Evolutionary conservation across 2,329 filamentous ascomycete species (phyloP).

Genomic region (Byssothecium circinans): DNA sequence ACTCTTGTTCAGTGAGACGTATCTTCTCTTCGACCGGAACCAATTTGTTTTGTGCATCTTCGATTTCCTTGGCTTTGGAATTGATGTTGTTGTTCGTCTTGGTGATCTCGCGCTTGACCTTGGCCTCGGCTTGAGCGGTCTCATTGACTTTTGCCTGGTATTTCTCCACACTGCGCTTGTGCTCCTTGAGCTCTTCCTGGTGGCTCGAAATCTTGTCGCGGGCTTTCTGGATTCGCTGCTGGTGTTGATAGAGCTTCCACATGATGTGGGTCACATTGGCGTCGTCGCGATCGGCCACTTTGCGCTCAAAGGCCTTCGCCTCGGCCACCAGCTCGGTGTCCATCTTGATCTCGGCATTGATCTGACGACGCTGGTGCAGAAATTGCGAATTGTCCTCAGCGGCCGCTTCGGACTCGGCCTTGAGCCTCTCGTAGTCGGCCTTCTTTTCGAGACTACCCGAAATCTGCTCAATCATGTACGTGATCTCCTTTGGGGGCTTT

Average conservation of each 20-base stretch:
- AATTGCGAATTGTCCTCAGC: conserved; percentile 87
- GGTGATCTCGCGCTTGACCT: conserved; percentile 72
- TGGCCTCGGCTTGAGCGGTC: conserved; percentile 80
- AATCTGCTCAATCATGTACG: conserved; percentile 93
- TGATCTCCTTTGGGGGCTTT: conserved; percentile 91
- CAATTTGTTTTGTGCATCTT: conserved; percentile 81
- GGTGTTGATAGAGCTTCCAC: conserved; percentile 96
- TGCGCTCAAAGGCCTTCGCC: conserved; percentile 88
- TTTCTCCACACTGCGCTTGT: conserved; percentile 81
- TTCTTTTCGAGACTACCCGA: conserved; percentile 96
- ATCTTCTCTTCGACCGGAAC: conserved; percentile 94
- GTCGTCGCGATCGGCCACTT: conserved; percentile 85
- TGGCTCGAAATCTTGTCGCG: conserved; percentile 88
- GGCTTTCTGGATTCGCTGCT: conserved; percentile 89
- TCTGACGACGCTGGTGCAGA: conserved; percentile 83
- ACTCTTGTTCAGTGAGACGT: conserved; percentile 68
- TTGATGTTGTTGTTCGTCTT: conserved; percentile 87
- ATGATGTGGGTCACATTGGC: conserved; percentile 91
- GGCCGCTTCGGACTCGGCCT: conserved; percentile 81
- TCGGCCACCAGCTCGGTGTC: conserved; percentile 97
- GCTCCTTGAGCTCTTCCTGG: conserved; percentile 92
- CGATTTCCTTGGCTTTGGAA: conserved; percentile 80
- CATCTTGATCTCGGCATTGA: conserved; percentile 97
- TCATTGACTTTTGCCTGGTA: conserved; percentile 79
- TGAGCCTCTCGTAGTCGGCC: conserved; percentile 87